Conservation (phyloP, 176 grass and related monocot genomes). For the Poa pratensis region DNA sequence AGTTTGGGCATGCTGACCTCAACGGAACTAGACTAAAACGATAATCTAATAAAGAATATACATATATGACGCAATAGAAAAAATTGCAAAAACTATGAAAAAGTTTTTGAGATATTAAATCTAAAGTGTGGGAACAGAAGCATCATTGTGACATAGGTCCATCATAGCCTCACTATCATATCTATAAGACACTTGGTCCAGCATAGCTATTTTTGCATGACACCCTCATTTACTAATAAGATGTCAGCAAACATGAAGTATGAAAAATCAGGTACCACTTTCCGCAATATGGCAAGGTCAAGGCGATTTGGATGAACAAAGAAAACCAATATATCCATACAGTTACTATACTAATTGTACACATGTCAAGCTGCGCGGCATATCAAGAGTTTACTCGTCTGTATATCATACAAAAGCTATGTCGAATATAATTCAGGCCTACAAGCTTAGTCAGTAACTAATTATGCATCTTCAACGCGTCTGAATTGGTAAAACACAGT, state of each 20-base stretch:
- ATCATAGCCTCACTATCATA: too few relatives aligned
- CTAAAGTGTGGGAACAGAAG: neutral
- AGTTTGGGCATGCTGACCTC: neutral
- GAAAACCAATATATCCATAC: too few relatives aligned
- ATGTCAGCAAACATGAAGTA: neutral
- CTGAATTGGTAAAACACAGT: too few relatives aligned
- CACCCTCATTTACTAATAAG: neutral
- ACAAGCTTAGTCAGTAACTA: neutral
- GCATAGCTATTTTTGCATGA: neutral
- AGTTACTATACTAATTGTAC: too few relatives aligned
- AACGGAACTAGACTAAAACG: neutral
- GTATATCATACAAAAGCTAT: neutral
- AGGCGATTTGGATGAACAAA: too few relatives aligned
- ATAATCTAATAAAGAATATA: neutral
- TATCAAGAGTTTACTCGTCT: neutral
- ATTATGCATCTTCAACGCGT: too few relatives aligned
- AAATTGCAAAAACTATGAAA: neutral
- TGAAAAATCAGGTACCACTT: neutral
- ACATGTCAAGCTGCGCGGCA: too few relatives aligned
- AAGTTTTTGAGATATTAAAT: neutral
- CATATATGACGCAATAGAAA: neutral
- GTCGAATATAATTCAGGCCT: neutral
- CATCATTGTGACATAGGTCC: neutral
- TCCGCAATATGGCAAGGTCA: neutral
- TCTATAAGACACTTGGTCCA: too few relatives aligned